Evolutionary conservation across 2,329 filamentous ascomycete genomes (phyloP).

Genomic region (Phialophora tarda): DNA sequence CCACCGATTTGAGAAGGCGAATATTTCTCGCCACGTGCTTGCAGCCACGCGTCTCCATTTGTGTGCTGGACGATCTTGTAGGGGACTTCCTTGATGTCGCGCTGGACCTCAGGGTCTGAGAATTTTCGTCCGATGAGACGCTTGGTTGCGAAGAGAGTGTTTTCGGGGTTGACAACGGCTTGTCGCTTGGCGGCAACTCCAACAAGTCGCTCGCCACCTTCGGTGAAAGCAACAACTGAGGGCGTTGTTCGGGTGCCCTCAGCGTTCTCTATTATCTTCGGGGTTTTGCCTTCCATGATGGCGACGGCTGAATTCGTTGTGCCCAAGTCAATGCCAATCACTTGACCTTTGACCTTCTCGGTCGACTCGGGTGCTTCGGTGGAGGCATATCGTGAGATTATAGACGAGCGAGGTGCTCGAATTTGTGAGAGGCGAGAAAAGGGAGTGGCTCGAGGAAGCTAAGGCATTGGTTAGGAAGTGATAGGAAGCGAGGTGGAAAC

Average conservation of each 20-base stretch:
- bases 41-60: constrained; percentile 96
- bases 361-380: constrained; percentile 66
- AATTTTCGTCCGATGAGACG: constrained; percentile 98
- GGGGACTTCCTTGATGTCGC: constrained; percentile 94
- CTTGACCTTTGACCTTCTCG: constrained; percentile 87
- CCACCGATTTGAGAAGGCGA: constrained; percentile 98
- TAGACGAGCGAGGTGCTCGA: constrained; percentile 72
- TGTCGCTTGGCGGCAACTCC: constrained; percentile 98
- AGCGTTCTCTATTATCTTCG: constrained; percentile 96
- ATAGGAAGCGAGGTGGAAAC: constrained; percentile 18
- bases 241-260: constrained; percentile 94
- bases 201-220: constrained; percentile 93
- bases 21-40: constrained; percentile 92
- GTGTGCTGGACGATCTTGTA: constrained; percentile 98
- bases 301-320: constrained; percentile 98
- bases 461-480: constrained; percentile 36
- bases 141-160: constrained; percentile 98
- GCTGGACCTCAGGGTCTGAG: constrained; percentile 89
- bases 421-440: constrained; percentile 71
- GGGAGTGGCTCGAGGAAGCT: constrained; percentile 80
- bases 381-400: constrained; percentile 78
- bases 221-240: constrained; percentile 92
- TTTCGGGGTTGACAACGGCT: constrained; percentile 97
- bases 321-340: constrained; percentile 98
- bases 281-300: constrained; percentile 94